Conservation (phyloP, 164 flowering plant species). For the Echeveria elegans region DNA sequence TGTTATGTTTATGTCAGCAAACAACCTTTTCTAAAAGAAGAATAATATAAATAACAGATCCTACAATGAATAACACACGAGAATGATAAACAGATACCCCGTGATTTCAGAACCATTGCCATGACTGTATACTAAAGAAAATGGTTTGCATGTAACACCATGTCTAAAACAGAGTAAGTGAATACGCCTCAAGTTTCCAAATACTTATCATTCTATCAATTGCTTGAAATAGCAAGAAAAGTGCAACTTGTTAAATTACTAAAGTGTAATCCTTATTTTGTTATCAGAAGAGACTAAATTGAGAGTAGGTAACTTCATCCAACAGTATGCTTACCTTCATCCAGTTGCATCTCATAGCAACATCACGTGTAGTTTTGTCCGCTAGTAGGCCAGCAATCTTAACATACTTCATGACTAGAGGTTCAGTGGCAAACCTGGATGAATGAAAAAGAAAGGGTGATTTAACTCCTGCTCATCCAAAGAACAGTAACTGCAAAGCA, state of each 20-base stretch:
- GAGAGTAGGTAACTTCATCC: not conserved
- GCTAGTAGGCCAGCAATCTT: slow-evolving; percentile 1
- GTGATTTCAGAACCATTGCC: not conserved
- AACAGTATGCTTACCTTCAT: slow-evolving; percentile 5
- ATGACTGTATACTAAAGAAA: not conserved
- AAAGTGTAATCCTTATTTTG: not conserved
- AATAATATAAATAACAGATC: not conserved
- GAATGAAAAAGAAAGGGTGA: not conserved
- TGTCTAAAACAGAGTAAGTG: not conserved
- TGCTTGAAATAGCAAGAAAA: not conserved
- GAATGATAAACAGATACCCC: not conserved
- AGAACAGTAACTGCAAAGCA: too few species aligned
- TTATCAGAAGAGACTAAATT: not conserved
- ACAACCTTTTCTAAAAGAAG: not conserved
- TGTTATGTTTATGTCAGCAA: not conserved
- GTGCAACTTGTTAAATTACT: too few species aligned
- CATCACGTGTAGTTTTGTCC: slow-evolving; percentile 9
- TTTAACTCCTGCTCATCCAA: not conserved
- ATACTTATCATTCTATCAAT: not conserved
- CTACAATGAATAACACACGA: not conserved
- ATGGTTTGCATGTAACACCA: not conserved
- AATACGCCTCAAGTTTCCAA: not conserved
- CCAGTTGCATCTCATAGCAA: slow-evolving; percentile 9
- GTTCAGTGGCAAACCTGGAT: slow-evolving; percentile 4
- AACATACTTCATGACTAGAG: slow-evolving; percentile 2